These are phyloP conservation scores for Scolecobasidium constrictum DNA, from an alignment of 2,329 filamentous ascomycete species.

Conservation along the genomic window DNA sequence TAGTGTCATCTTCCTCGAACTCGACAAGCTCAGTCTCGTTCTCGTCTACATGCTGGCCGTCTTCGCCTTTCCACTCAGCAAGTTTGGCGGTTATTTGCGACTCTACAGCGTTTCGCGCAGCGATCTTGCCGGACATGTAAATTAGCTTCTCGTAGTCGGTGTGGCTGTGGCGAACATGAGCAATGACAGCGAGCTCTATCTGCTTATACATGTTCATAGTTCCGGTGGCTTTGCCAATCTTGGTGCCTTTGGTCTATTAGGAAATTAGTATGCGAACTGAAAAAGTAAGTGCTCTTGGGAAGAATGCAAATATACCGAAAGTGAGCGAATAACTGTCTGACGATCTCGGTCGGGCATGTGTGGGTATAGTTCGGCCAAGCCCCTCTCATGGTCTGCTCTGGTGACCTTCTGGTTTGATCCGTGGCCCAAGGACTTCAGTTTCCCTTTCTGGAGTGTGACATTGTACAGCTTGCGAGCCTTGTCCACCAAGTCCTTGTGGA, in stretches of 20 bases:
- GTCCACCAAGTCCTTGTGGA: slow-evolving; percentile 48
- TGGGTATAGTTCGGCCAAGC: slow-evolving; percentile 37
- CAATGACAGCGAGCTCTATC: slow-evolving; percentile 50
- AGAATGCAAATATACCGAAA: slow-evolving; percentile 41
- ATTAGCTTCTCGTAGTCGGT: slow-evolving; percentile 52
- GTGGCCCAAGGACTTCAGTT: slow-evolving; percentile 11
- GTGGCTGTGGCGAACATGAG: slow-evolving; percentile 51
- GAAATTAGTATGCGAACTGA: slow-evolving; percentile 32
- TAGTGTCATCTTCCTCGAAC: no score
- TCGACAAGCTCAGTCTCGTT: not conserved
- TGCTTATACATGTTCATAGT: slow-evolving; percentile 44
- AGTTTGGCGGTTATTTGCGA: not conserved
- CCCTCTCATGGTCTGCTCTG: slow-evolving; percentile 1
- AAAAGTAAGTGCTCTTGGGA: slow-evolving; percentile 10
- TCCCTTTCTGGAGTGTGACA: slow-evolving; percentile 1
- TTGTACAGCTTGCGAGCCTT: slow-evolving; percentile 33
- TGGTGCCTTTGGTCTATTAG: not conserved
- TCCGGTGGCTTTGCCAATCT: slow-evolving; percentile 47
- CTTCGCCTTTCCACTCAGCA: not conserved
- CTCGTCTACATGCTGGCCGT: not conserved
- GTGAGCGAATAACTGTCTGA: slow-evolving; percentile 48
- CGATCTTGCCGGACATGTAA: not conserved
- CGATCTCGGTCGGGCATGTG: slow-evolving; percentile 50
- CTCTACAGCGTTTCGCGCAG: not conserved
- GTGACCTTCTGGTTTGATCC: not conserved